Evolutionary conservation across 2,329 filamentous ascomycete species (phyloP).

Genomic region (Hypomyces perniciosus): DNA sequence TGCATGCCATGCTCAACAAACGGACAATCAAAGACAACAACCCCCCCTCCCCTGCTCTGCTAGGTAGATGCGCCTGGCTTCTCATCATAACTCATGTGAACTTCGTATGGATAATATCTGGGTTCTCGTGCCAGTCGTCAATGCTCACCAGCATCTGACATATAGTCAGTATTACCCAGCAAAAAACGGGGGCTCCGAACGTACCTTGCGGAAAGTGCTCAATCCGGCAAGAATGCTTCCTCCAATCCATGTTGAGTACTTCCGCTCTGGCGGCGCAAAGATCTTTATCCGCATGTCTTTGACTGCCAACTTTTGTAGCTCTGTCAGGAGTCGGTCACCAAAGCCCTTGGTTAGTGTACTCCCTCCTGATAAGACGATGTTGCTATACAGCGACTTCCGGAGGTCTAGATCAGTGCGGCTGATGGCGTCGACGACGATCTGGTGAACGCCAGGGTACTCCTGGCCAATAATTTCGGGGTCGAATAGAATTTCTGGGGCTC

Average conservation of each 20-base stretch:
- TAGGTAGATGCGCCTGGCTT: not conserved
- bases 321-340: constrained; percentile 82
- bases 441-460: constrained; percentile 94
- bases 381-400: constrained; percentile 87
- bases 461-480: constrained; percentile 95
- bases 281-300: constrained; percentile 99
- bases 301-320: constrained; percentile 88
- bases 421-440: constrained; percentile 96
- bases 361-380: constrained; percentile 94
- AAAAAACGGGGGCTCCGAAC: constrained; percentile 19
- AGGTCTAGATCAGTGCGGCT: constrained; percentile 92
- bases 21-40: constrained; percentile 6
- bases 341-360: constrained; percentile 97
- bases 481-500: constrained; percentile 94
- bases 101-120: constrained; percentile 97
- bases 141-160: constrained; percentile 97
- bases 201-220: constrained; percentile 96
- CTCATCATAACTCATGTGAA: constrained; percentile 59
- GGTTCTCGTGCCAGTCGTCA: constrained; percentile 99
- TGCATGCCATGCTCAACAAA: constrained; percentile 1
- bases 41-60: constrained; percentile 6
- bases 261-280: constrained; percentile 92
- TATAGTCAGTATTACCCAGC: not conserved
- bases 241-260: constrained; percentile 99
- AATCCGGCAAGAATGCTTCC: constrained; percentile 93